A percentile compares a stretch with the other conserved stretches of the same genome.
phyloP scores from a whole-genome alignment of 73 alveolate genomes.

The Tetrahymena thermophila region DNA sequence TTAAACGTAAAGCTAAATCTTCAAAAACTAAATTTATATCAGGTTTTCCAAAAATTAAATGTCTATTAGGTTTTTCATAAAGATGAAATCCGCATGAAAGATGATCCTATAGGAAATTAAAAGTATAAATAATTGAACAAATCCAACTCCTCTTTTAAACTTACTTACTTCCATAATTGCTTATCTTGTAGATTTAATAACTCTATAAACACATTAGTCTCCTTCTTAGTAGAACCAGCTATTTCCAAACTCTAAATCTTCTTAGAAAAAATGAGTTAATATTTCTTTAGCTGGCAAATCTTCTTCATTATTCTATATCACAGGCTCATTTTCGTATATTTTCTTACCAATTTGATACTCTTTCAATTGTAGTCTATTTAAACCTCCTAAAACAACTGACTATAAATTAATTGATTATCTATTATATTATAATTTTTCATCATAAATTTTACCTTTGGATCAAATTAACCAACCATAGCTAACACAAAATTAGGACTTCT shows the following conservation, averaged over 20 bases:
- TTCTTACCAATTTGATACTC: not conserved
- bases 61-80: not conserved
- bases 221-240: not conserved
- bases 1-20: not conserved
- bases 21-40: not conserved
- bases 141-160: not conserved
- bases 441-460: not conserved
- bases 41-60: not conserved
- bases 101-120: not conserved
- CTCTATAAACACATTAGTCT: not conserved
- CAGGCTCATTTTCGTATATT: not conserved
- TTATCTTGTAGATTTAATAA: not conserved
- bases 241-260: not conserved
- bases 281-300: not conserved
- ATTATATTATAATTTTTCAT: not conserved
- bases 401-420: not conserved
- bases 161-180: constrained; percentile 1
- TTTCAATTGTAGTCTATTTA: not conserved
- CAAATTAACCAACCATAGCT: not conserved
- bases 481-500: not conserved
- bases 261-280: not conserved
- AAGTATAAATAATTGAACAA: not conserved
- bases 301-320: not conserved
- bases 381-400: not conserved
- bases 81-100: not conserved